These are phyloP conservation scores for Eurotiales sp. DNA, from an alignment of 2,329 filamentous ascomycete species.

Conservation along the genomic window DNA sequence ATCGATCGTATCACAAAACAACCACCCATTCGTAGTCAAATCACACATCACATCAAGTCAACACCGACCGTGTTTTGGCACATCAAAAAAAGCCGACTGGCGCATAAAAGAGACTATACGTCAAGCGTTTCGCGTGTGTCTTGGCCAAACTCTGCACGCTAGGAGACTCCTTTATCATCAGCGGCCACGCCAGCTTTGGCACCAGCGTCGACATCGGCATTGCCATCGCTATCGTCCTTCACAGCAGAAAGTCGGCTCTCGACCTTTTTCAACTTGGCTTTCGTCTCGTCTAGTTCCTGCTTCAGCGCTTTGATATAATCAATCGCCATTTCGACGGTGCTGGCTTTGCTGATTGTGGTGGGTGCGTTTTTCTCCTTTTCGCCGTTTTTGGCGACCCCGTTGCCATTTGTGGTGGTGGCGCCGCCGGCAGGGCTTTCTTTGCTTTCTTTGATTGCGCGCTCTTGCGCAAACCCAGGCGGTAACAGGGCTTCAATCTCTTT, in stretches of 20 bases:
- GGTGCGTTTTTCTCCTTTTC: constrained; percentile 40
- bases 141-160: too few species aligned
- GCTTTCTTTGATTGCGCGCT: constrained; percentile 32
- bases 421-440: constrained; percentile 35
- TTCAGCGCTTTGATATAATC: constrained; percentile 88
- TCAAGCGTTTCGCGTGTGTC: too few species aligned
- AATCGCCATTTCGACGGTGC: constrained; percentile 95
- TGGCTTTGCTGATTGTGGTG: constrained; percentile 83
- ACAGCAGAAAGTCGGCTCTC: constrained; percentile 55
- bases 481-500: constrained; percentile 86
- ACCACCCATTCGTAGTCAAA: background rate
- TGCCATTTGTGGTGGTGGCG: constrained; percentile 41
- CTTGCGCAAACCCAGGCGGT: constrained; percentile 52
- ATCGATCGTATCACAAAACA: background rate
- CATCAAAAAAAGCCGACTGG: too few species aligned
- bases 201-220: too few species aligned
- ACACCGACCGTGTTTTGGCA: too few species aligned
- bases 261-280: constrained; percentile 59
- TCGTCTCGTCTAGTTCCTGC: constrained; percentile 64
- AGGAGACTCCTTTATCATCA: too few species aligned
- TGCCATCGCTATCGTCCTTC: too few species aligned
- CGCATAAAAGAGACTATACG: too few species aligned
- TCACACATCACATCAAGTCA: too few species aligned
- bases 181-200: too few species aligned
- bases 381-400: constrained; percentile 42